Conservation (phyloP, 345 rosid genomes). For the Mercurialis annua region DNA sequence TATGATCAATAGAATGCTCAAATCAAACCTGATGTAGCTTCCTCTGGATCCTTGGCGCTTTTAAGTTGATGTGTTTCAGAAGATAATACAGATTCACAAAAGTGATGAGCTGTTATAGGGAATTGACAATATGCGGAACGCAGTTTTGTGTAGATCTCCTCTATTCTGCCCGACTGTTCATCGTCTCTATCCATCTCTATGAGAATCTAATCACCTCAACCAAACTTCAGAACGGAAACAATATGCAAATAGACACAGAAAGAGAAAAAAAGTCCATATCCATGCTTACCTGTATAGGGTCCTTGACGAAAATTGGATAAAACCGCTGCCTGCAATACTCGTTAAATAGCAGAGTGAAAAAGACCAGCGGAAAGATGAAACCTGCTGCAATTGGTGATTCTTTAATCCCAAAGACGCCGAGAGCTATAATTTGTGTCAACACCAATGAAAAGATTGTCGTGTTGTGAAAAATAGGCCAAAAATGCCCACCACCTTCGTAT, state of each 20-base stretch:
- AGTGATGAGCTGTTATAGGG: constrained; percentile 31
- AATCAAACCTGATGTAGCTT: constrained; percentile 31
- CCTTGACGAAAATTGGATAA: constrained; percentile 54
- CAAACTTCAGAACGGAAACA: constrained; percentile 6
- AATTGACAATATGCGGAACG: constrained; percentile 68
- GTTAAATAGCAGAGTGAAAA: constrained; percentile 68
- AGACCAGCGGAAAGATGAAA: constrained; percentile 68
- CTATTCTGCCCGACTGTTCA: constrained; percentile 51
- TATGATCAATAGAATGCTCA: background rate
- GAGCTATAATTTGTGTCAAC: constrained; percentile 74
- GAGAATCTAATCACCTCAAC: constrained; percentile 47
- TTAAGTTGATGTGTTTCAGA: constrained; percentile 15
- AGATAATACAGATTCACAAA: constrained; percentile 21
- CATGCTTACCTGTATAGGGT: constrained; percentile 58
- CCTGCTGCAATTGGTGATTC: constrained; percentile 62
- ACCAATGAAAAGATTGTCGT: constrained; percentile 83
- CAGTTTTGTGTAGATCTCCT: constrained; percentile 45
- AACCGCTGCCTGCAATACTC: constrained; percentile 82
- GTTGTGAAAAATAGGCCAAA: constrained; percentile 85
- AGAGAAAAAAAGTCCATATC: constrained; percentile 1
- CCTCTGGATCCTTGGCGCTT: constrained; percentile 24
- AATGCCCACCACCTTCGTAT: constrained; percentile 80
- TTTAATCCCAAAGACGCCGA: constrained; percentile 82
- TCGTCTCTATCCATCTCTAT: constrained; percentile 81
- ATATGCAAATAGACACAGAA: background rate